These are phyloP conservation scores for Theileria annulata DNA, from an alignment of 169 alveolate genomes.

Conservation along the genomic window DNA sequence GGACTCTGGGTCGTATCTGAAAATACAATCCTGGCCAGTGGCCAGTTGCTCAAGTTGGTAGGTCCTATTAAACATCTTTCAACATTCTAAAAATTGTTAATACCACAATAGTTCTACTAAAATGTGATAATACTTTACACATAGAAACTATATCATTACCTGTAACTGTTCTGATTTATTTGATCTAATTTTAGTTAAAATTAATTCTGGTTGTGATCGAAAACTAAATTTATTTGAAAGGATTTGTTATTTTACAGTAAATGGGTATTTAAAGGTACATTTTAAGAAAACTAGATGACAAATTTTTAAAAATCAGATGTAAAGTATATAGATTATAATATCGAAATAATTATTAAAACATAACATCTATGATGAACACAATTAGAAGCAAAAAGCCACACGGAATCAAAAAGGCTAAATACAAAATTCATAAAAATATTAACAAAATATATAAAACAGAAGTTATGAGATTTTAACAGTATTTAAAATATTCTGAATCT, in stretches of 20 bases:
- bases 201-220: neutral
- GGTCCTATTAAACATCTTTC: slow-evolving; percentile 62
- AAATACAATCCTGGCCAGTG: slow-evolving; percentile 17
- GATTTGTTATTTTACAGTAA: neutral
- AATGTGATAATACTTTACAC: neutral
- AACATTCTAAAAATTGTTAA: slow-evolving; percentile 1
- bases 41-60: slow-evolving; percentile 44
- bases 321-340: neutral
- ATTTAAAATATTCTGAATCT: neutral
- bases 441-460: neutral
- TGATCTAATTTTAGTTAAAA: neutral
- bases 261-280: neutral
- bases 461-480: neutral
- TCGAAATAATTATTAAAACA: neutral
- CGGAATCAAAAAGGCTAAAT: neutral
- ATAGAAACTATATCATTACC: neutral
- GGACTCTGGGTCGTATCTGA: slow-evolving; percentile 31
- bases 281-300: neutral
- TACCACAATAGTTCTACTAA: neutral
- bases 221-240: neutral
- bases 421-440: neutral
- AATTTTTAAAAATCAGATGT: neutral
- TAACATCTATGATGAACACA: slow-evolving; percentile 11
- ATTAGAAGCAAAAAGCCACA: neutral
- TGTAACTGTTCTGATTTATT: slow-evolving; percentile 9